phyloP scores from a whole-genome alignment of 1,284 basidiomycete species.

The Cryptococcus hybrid region DNA sequence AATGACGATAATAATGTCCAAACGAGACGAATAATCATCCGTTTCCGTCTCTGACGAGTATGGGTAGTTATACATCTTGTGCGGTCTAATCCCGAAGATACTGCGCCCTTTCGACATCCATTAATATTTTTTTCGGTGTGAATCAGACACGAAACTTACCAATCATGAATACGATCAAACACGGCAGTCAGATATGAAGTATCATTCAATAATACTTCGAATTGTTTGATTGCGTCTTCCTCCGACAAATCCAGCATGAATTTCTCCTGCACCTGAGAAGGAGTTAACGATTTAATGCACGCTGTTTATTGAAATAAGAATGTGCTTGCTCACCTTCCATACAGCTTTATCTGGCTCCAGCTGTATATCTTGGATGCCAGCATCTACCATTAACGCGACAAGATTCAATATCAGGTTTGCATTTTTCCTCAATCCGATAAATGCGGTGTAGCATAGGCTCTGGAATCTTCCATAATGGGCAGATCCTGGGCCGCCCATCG shows the following conservation, averaged over 20 bases:
- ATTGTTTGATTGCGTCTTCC: constrained; percentile 96
- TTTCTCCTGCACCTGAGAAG: constrained; percentile 90
- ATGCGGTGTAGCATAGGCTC: constrained; percentile 92
- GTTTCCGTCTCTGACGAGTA: too few relatives aligned
- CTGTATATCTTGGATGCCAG: constrained; percentile 97
- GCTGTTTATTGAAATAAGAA: not conserved
- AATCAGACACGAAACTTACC: constrained; percentile 18
- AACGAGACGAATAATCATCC: too few relatives aligned
- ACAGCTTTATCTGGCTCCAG: constrained; percentile 63
- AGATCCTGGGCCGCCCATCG: constrained; percentile 94
- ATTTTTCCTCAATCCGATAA: constrained; percentile 93
- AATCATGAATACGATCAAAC: constrained; percentile 79
- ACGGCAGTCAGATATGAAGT: constrained; percentile 92
- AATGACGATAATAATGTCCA: too few relatives aligned
- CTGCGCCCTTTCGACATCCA: constrained; percentile 31
- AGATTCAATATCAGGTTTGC: constrained; percentile 98
- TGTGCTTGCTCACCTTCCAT: constrained; percentile 50
- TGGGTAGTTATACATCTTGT: not conserved
- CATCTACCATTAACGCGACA: constrained; percentile 96
- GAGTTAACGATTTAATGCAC: constrained; percentile 38
- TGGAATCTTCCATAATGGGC: constrained; percentile 93
- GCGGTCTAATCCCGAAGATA: constrained; percentile 40
- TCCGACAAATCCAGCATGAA: constrained; percentile 91
- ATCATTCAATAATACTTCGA: constrained; percentile 89
- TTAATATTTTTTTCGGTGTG: not conserved